Evolutionary conservation across 805 yeast species (phyloP), one percentile per base, ranked within the genome.

Genomic region (Kregervanrija fluxuum): DNA sequence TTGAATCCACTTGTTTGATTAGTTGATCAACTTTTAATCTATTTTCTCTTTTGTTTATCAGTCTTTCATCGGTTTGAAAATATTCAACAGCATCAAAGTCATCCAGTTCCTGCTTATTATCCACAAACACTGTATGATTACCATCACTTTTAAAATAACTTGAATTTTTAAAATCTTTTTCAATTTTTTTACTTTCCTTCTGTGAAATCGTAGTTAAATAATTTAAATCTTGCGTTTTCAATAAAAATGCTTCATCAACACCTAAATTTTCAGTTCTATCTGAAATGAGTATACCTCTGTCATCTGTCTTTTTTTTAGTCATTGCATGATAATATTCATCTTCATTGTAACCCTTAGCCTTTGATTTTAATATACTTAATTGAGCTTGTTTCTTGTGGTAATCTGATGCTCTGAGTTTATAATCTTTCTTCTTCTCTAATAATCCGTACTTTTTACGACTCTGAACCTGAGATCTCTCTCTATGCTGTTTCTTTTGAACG

Each of bases 321-420:
- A 93, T 93, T 15, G 88, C 93, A 76, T 88, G 96, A 64, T 91
- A 89, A 68, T 85, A 93, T 65, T 93, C 99, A 73, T 93, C 99
- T 12, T 95, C 95, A 61, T 93, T 93, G 54, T 88, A 75, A 38
- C 73, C 72, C 33, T 73, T 68, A 2, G 85, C 95, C 60, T 88
- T 91, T 36, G 72, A 70, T 52, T 85, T 79, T 46, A 93, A 73
- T 1, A 82, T 72, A 65, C 85, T 85, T 42, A 93, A 55, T 33
- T 78, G 80, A 12, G 78, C 78, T 57, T 77, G 75, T 53, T 77
- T 77, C 63, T 74, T 69, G 56, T 77, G 82, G 53, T 65, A 77
- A 55, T 77, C 79, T 14, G 69, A 72, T 5, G 81, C 80, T 56
- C 82, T 65, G 35, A 77, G 58, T 47, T 56, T 71, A 71, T 85